These are phyloP conservation scores for Lasiosphaeria miniovina DNA, from an alignment of 495 filamentous ascomycete genomes.

Conservation along the genomic window DNA sequence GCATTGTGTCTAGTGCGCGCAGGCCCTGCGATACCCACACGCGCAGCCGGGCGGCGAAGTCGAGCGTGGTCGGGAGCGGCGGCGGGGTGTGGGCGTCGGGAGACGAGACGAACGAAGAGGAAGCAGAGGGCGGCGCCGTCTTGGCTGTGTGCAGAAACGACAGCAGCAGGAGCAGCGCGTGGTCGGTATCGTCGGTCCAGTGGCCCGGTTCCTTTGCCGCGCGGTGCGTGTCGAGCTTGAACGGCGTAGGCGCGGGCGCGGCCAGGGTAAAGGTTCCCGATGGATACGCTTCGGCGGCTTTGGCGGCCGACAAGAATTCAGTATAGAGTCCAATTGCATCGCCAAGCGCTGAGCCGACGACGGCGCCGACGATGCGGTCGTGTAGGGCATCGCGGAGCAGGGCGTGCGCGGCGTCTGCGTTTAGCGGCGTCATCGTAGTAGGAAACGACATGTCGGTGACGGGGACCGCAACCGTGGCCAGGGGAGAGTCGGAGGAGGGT, in stretches of 20 bases:
- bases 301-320: slow-evolving; percentile 37
- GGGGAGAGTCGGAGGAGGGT: no score
- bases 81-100: not conserved
- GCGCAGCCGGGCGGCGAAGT: slow-evolving; percentile 39
- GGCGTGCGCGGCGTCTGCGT: not conserved
- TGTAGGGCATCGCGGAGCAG: slow-evolving; percentile 23
- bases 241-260: slow-evolving; percentile 25
- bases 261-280: slow-evolving; percentile 34
- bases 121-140: not conserved
- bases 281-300: slow-evolving; percentile 30
- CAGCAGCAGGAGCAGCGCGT: slow-evolving; percentile 43
- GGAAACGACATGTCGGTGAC: not conserved
- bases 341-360: slow-evolving; percentile 47
- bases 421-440: slow-evolving; percentile 1
- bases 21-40: slow-evolving; percentile 43
- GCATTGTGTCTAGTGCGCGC: slow-evolving; percentile 36
- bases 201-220: slow-evolving; percentile 32
- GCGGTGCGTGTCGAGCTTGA: slow-evolving; percentile 38
- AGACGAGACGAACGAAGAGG: not conserved
- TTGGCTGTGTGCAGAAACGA: slow-evolving; percentile 38
- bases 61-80: slow-evolving; percentile 20
- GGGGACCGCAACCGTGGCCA: not conserved
- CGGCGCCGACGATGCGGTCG: slow-evolving; percentile 37
- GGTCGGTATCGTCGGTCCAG: slow-evolving; percentile 55
- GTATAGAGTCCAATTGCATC: slow-evolving; percentile 52